Evolutionary conservation across 163 green algal species (phyloP).

Genomic region (Volvox carteri): DNA sequence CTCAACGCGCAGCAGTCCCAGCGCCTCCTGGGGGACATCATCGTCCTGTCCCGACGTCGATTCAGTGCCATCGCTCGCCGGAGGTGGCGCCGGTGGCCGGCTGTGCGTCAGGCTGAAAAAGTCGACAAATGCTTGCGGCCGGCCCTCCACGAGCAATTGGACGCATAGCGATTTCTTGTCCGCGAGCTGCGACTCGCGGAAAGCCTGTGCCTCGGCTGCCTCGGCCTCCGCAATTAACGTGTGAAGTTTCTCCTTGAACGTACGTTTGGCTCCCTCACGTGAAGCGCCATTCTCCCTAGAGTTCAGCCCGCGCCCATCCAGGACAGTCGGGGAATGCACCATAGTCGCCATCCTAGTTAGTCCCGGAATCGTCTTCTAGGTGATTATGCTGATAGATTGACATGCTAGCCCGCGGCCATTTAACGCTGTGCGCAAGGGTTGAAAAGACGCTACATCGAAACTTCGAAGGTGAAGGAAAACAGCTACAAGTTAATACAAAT

Average conservation of each 20-base stretch:
- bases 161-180: conserved; percentile 70
- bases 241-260: conserved; percentile 68
- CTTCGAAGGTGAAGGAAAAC: conserved; percentile 15
- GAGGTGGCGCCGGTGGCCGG: neutral
- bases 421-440: neutral
- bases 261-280: conserved; percentile 55
- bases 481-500: neutral
- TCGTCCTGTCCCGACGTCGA: conserved; percentile 49
- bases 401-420: neutral
- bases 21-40: conserved; percentile 61
- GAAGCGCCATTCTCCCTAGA: conserved; percentile 27
- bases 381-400: neutral
- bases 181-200: conserved; percentile 51
- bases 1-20: conserved; percentile 65
- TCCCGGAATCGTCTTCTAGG: neutral
- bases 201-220: conserved; percentile 46
- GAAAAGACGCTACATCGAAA: conserved; percentile 25
- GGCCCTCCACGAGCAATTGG: conserved; percentile 66
- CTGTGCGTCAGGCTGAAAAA: conserved; percentile 78
- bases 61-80: neutral
- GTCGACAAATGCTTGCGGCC: conserved; percentile 77
- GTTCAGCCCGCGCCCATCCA: conserved; percentile 10
- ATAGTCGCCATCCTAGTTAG: neutral
- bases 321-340: neutral
- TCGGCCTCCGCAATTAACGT: conserved; percentile 47